Evolutionary conservation across 805 yeast genomes (phyloP).

Genomic region (Dipodascus albidus): DNA sequence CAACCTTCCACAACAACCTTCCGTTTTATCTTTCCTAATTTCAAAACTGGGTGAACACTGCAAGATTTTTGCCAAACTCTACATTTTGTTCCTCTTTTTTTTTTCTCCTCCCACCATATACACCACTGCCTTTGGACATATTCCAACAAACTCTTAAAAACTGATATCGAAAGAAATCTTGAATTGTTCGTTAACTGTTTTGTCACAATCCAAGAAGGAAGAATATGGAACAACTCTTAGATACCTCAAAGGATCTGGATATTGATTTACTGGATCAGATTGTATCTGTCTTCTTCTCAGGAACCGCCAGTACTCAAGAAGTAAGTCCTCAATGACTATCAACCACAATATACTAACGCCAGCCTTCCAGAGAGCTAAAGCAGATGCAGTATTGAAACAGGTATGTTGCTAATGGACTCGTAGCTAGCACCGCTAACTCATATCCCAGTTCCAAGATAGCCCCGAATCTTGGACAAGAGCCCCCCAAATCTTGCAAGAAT

Average conservation of each 20-base stretch:
- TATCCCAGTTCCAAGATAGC: constrained; percentile 78
- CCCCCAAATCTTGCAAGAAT: constrained; percentile 72
- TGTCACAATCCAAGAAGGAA: neutral
- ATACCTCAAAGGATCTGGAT: constrained; percentile 77
- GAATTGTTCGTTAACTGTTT: neutral
- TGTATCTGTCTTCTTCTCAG: constrained; percentile 74
- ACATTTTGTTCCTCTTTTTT: neutral
- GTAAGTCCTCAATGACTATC: too few relatives aligned
- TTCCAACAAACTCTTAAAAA: too few relatives aligned
- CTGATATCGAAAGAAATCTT: too few relatives aligned
- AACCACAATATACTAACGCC: neutral
- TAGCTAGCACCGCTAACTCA: too few relatives aligned
- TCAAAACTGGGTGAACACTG: too few relatives aligned
- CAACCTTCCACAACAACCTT: too few relatives aligned
- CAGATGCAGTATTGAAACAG: constrained; percentile 28
- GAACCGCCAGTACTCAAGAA: constrained; percentile 52
- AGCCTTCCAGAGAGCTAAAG: constrained; percentile 22
- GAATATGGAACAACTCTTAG: constrained; percentile 75
- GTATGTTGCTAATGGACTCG: constrained; percentile 13
- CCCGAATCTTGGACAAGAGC: constrained; percentile 95
- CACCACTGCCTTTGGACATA: constrained; percentile 1
- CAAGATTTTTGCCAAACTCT: neutral
- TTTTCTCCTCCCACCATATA: constrained; percentile 10
- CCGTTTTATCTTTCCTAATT: too few relatives aligned
- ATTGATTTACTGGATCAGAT: constrained; percentile 68